Base-by-base conservation (phyloP, 2,329 filamentous ascomycete species). In the Diaporthe sp. region DNA sequence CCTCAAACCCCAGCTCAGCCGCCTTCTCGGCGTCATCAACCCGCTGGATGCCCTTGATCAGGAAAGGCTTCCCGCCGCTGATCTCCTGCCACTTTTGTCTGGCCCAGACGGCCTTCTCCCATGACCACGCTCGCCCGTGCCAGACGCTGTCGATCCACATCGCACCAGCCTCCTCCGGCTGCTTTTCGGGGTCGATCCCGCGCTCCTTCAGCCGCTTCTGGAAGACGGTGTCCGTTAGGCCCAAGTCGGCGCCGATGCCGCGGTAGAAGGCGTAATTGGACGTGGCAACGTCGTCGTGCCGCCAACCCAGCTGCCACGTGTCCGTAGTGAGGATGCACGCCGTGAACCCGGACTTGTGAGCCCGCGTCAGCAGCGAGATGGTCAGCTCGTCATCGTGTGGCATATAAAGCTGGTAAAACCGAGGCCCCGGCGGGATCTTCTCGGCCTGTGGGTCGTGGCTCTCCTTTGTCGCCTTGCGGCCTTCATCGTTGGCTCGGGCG, bases 351-450 rank as follows among this genome's bases (percentile, higher is more conserved):
- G 82, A 84, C 2, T 88, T 82, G 76, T 87, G 84, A 0, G 91
- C 91, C 31, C 91, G 84, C n/a, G 84, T 84, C 2, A 93, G 83
- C 22, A 93, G 83, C 0, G 87, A 90, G 4, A 90, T 72, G 0
- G 90, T 90, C 34, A 92, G 80, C 74, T 90, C 89, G 75, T 92
- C 90, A 77, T 93, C 90, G 73, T 92, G 90, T 2, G 89, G 89
- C 88, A 90, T 89, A 81, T 93, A 93, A 1, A 93, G 84, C 81
- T 93, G 91, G 82, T 89, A 93, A 81, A 91, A 92, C 0, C 91
- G 84, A 1, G 88, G 85, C 0, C 82, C 82, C 4, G 57, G 25
- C 9, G 65, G 72, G 65, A 73, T 77, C 39, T 63, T 70, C 9
- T 42, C 53, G 13, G 60, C 61, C 44, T 73, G 74, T 3, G 61